phyloP scores from a whole-genome alignment of 305 asterid species.

The Fraxinus baroniana region DNA sequence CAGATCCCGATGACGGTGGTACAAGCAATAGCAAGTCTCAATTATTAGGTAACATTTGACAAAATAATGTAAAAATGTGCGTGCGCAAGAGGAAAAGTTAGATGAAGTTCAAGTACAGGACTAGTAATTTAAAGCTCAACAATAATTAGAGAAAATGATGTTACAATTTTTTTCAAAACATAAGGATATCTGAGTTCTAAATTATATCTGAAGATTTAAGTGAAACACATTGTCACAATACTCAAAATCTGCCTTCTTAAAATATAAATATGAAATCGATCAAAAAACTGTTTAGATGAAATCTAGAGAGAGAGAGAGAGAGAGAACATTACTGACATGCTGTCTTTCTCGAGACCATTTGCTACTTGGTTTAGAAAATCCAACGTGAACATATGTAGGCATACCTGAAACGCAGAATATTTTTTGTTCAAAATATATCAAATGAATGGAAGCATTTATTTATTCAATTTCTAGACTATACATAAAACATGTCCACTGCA shows the following conservation, averaged over 20 bases:
- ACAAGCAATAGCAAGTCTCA: constrained; percentile 1
- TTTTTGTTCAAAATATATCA: constrained; percentile 2
- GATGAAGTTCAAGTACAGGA: background rate
- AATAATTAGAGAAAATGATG: background rate
- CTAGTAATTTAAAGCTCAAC: background rate
- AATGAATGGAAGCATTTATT: constrained; percentile 1
- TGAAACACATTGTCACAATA: constrained; percentile 2
- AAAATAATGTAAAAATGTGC: background rate
- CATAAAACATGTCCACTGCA: constrained; percentile 3
- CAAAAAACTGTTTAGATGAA: background rate
- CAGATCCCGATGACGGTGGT: constrained; percentile 6
- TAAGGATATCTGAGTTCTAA: background rate
- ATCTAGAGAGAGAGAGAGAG: background rate
- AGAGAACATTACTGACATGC: constrained; percentile 63
- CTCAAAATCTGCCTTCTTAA: background rate
- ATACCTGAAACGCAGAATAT: constrained; percentile 65
- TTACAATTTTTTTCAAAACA: background rate
- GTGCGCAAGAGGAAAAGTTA: background rate
- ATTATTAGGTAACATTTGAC: background rate
- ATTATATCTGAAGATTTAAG: constrained; percentile 1
- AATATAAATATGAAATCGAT: background rate
- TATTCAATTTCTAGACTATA: constrained; percentile 5
- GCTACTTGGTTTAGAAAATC: constrained; percentile 97
- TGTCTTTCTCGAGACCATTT: constrained; percentile 93
- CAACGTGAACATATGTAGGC: constrained; percentile 90